phyloP scores from a whole-genome alignment of 495 filamentous ascomycete genomes.

The Podospora tetraspora region DNA sequence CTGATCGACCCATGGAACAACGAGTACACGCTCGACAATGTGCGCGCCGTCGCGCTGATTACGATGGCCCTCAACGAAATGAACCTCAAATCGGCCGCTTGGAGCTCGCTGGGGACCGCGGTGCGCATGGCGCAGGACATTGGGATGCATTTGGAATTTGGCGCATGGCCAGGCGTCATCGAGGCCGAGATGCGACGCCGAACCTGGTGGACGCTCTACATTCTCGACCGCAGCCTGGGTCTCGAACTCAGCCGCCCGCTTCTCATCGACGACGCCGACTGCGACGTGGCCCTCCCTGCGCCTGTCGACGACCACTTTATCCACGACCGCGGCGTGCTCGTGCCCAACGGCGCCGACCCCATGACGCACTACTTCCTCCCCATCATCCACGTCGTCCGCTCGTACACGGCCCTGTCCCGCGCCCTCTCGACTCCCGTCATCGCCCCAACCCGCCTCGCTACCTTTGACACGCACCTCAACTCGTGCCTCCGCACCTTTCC shows the following conservation, averaged over 20 bases:
- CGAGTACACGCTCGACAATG: constrained; percentile 74
- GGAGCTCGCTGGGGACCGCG: constrained; percentile 83
- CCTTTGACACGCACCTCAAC: constrained; percentile 77
- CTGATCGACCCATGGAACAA: constrained; percentile 80
- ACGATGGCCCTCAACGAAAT: constrained; percentile 81
- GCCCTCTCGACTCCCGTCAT: constrained; percentile 65
- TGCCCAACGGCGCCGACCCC: constrained; percentile 45
- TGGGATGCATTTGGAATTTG: constrained; percentile 74
- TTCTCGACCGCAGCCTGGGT: constrained; percentile 77
- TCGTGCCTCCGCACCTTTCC: constrained; percentile 71
- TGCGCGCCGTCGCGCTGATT: constrained; percentile 63
- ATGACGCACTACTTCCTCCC: constrained; percentile 63
- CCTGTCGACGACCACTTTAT: constrained; percentile 80
- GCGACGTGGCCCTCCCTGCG: constrained; percentile 73
- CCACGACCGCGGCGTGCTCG: constrained; percentile 52
- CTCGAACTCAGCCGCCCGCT: constrained; percentile 79
- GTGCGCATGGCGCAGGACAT: constrained; percentile 83
- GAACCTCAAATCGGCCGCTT: constrained; percentile 83
- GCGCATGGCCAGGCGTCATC: constrained; percentile 58
- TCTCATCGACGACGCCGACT: constrained; percentile 85
- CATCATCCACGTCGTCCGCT: constrained; percentile 76
- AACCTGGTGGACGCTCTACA: constrained; percentile 93
- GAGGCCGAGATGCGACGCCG: constrained; percentile 86
- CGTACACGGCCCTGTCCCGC: constrained; percentile 71
- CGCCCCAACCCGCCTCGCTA: constrained; percentile 61